These are phyloP conservation scores for Termitomyces sp. DNA, from an alignment of 768 basidiomycete species.

Conservation along the genomic window DNA sequence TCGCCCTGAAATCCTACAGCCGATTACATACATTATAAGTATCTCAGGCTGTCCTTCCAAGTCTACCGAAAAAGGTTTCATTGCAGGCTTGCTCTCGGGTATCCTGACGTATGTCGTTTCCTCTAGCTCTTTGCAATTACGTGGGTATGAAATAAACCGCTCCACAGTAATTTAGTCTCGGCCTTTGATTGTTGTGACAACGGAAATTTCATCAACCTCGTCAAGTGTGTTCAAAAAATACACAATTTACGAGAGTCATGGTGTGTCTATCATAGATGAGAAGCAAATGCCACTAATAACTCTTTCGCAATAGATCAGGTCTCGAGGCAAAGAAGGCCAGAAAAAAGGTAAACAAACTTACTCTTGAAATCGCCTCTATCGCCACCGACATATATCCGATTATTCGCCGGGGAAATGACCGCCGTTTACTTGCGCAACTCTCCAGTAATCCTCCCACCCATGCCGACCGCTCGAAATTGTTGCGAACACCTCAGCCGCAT, in stretches of 20 bases:
- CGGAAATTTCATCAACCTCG: not conserved
- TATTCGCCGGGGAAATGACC: slow-evolving; percentile 20
- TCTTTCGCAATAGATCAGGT: not conserved
- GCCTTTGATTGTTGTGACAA: not conserved
- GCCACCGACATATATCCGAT: not conserved
- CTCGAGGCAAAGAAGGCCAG: no score
- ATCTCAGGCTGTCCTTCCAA: not conserved
- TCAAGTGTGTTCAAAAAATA: not conserved
- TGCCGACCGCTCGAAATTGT: slow-evolving; percentile 16
- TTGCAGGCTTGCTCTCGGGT: not conserved
- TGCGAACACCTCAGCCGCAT: slow-evolving; percentile 10
- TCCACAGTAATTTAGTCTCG: not conserved
- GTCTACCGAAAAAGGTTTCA: not conserved
- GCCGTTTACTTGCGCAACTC: slow-evolving; percentile 17
- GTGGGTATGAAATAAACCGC: not conserved
- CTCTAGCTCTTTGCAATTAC: not conserved
- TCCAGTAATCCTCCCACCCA: slow-evolving; percentile 21
- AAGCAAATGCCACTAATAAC: not conserved
- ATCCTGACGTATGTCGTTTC: not conserved
- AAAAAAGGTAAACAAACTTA: not conserved
- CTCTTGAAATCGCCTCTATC: not conserved
- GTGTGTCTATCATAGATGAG: not conserved
- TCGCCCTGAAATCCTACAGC: no score
- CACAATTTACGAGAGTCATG: not conserved
- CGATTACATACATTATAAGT: not conserved